phyloP scores from a whole-genome alignment of 1,284 basidiomycete species.

The Ganoderma lucidum region DNA sequence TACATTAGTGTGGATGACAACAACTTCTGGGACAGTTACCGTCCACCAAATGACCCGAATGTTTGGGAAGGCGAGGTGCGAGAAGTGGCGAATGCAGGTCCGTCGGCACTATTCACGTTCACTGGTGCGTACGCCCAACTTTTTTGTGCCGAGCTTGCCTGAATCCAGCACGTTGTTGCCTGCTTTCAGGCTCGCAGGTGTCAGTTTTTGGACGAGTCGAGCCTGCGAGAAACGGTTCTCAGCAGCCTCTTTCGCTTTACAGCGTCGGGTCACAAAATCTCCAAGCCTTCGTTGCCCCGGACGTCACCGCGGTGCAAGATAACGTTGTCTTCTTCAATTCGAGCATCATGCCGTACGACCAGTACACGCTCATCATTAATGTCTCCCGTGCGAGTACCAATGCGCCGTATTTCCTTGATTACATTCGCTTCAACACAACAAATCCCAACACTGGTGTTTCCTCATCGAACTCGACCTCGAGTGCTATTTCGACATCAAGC shows the following conservation, averaged over 20 bases:
- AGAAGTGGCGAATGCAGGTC: slow-evolving; percentile 5
- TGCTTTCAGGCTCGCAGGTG: slow-evolving; percentile 22
- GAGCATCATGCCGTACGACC: slow-evolving; percentile 21
- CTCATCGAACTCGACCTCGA: background rate
- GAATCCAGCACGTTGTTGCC: no score
- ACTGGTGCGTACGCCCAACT: slow-evolving; percentile 15
- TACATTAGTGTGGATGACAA: background rate
- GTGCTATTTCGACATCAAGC: background rate
- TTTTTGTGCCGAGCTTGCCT: background rate
- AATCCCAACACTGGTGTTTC: slow-evolving; percentile 6
- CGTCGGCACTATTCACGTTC: slow-evolving; percentile 17
- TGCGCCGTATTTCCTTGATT: slow-evolving; percentile 25
- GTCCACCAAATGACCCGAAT: slow-evolving; percentile 11
- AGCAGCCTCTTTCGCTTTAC: slow-evolving; percentile 24
- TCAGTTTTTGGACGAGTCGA: slow-evolving; percentile 23
- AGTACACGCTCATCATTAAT: slow-evolving; percentile 25
- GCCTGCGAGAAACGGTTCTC: slow-evolving; percentile 10
- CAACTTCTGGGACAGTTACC: background rate
- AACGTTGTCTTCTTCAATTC: slow-evolving; percentile 28
- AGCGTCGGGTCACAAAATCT: slow-evolving; percentile 17
- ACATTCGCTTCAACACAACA: slow-evolving; percentile 23
- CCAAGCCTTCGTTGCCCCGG: slow-evolving; percentile 18
- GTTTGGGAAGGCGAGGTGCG: slow-evolving; percentile 10
- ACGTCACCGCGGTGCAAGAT: slow-evolving; percentile 13
- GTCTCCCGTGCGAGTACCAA: slow-evolving; percentile 14